Percentiles rank a stretch among this genome's conserved stretches.
Evolutionary conservation across 768 basidiomycete genomes (phyloP).

Genomic region (Galerina marginata): DNA sequence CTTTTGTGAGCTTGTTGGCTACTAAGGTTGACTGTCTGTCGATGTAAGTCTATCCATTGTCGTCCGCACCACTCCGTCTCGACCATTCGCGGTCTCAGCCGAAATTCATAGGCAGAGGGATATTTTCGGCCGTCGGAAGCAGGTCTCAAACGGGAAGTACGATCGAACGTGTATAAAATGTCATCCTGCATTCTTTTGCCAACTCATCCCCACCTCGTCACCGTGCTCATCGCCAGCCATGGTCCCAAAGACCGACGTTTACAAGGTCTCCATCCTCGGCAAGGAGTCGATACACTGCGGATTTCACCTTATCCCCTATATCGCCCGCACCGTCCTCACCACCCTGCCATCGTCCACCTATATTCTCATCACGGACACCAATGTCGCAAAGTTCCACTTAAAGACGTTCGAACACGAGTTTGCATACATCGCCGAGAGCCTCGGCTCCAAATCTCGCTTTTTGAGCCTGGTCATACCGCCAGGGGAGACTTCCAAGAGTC

Average conservation of each 20-base stretch:
- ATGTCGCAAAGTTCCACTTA: slow-evolving; percentile 85
- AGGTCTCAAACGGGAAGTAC: slow-evolving; percentile 1
- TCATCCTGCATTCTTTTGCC: neutral
- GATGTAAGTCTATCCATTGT: too few relatives aligned
- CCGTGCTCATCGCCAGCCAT: slow-evolving; percentile 25
- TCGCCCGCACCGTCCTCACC: slow-evolving; percentile 72
- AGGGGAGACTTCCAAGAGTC: slow-evolving; percentile 91
- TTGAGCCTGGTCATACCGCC: slow-evolving; percentile 81
- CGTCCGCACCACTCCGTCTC: too few relatives aligned
- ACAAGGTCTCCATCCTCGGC: slow-evolving; percentile 84
- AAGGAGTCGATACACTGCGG: slow-evolving; percentile 92
- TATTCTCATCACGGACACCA: slow-evolving; percentile 90
- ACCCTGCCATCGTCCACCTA: slow-evolving; percentile 84
- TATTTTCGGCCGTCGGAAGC: slow-evolving; percentile 12
- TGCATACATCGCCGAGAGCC: slow-evolving; percentile 23
- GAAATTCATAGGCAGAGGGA: too few relatives aligned
- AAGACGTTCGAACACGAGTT: slow-evolving; percentile 72
- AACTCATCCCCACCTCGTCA: neutral
- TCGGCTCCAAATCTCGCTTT: slow-evolving; percentile 60
- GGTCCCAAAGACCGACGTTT: slow-evolving; percentile 56
- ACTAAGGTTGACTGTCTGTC: too few relatives aligned
- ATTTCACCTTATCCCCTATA: slow-evolving; percentile 90
- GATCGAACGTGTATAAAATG: slow-evolving; percentile 14
- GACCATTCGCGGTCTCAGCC: too few relatives aligned
- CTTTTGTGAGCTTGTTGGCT: too few relatives aligned